Conservation (phyloP, 148 eudicot species). For the Silene uniflora region DNA sequence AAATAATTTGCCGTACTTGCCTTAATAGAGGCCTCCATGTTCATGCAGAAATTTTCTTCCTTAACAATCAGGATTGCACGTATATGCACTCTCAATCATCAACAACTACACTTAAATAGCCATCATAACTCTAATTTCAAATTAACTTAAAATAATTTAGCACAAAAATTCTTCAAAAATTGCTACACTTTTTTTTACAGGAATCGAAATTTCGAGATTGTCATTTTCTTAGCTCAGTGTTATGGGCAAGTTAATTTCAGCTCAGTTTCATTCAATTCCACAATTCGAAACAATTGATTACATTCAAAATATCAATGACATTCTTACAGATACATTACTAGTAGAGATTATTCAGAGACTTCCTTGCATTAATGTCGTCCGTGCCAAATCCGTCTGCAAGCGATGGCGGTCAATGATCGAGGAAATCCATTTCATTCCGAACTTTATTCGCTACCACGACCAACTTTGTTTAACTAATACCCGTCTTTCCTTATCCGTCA, state of each 20-base stretch:
- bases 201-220: no score
- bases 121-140: neutral
- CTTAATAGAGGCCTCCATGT: constrained; percentile 4
- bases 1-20: neutral
- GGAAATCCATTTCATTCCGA: constrained; percentile 10
- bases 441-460: constrained; percentile 17
- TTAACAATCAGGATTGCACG: constrained; percentile 28
- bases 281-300: neutral
- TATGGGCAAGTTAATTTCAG: neutral
- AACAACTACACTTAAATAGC: constrained; percentile 3
- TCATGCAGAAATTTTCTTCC: neutral
- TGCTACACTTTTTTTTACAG: no score
- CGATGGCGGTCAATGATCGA: constrained; percentile 23
- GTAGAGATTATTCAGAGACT: constrained; percentile 29
- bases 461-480: neutral
- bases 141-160: neutral
- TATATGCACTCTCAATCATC: neutral
- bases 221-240: no score
- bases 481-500: constrained; percentile 5
- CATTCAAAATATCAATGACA: constrained; percentile 20
- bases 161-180: neutral
- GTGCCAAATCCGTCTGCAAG: constrained; percentile 28
- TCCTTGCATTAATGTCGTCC: constrained; percentile 15
- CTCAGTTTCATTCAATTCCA: constrained; percentile 2
- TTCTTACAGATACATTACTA: constrained; percentile 17